These are phyloP conservation scores for slime mould (Dictyostelium discoideum) DNA, from an alignment of 78 protist genomes.

Conservation along the genomic window DNA sequence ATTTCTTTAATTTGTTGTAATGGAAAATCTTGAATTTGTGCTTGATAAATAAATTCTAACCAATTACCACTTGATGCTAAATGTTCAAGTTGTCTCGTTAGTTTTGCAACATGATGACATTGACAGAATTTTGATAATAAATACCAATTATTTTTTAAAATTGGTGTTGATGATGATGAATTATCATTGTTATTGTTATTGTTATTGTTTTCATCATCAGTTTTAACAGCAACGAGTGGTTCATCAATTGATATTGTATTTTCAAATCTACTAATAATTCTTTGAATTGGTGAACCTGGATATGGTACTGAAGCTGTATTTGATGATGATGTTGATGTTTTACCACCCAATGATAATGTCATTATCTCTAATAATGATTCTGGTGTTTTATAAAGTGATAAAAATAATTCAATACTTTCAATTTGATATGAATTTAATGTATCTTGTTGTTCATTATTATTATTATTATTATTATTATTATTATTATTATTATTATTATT, in stretches of 20 bases:
- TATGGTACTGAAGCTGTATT: background rate
- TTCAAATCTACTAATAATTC: constrained; percentile 25
- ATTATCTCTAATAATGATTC: background rate
- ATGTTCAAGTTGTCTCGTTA: constrained; percentile 36
- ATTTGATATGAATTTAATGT: background rate
- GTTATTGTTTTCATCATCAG: background rate
- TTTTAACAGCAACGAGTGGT: background rate
- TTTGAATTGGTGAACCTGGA: constrained; percentile 34
- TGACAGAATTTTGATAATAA: constrained; percentile 45
- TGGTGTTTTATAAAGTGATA: constrained; percentile 44
- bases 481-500: background rate
- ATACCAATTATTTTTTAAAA: constrained; percentile 22
- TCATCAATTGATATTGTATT: constrained; percentile 5
- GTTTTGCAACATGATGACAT: background rate
- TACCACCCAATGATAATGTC: no score
- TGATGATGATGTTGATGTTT: background rate
- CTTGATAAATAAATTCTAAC: constrained; percentile 51
- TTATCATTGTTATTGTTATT: background rate
- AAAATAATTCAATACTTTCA: constrained; percentile 27
- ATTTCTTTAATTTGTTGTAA: constrained; percentile 26
- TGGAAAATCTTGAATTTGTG: constrained; percentile 52
- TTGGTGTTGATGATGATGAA: background rate
- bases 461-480: background rate
- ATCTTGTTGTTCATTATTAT: background rate
- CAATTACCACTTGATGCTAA: constrained; percentile 27